phyloP scores from a whole-genome alignment of 2,329 filamentous ascomycete species.

The Shiraia bambusicola region DNA sequence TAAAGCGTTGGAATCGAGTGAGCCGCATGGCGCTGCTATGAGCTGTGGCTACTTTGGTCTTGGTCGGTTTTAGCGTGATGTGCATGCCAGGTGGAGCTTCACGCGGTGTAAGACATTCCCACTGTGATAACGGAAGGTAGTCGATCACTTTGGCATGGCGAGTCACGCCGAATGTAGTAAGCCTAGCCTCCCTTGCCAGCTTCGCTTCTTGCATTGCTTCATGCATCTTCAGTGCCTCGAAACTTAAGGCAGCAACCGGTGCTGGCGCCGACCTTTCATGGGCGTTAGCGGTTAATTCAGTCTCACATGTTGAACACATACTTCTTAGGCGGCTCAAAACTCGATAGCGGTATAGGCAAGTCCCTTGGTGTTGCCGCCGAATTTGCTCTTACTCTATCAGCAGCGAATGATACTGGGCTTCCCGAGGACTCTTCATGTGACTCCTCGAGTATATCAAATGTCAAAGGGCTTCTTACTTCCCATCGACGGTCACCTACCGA shows the following conservation, averaged over 20 bases:
- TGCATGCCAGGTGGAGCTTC: constrained; percentile 19
- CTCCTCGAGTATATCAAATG: constrained; percentile 23
- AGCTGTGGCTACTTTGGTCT: constrained; percentile 17
- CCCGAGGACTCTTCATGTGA: constrained; percentile 25
- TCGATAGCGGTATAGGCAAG: constrained; percentile 2
- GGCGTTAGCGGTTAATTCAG: too few species aligned
- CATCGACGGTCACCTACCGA: constrained; percentile 31
- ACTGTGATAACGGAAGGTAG: constrained; percentile 36
- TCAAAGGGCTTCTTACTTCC: constrained; percentile 24
- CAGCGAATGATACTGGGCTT: constrained; percentile 29
- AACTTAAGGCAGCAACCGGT: constrained; percentile 11
- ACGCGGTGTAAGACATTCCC: constrained; percentile 35
- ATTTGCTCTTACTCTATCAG: constrained; percentile 24
- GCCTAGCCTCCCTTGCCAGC: constrained; percentile 5
- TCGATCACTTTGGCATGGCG: constrained; percentile 16
- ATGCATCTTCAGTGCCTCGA: constrained; percentile 26
- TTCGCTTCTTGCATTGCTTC: constrained; percentile 9
- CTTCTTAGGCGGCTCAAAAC: constrained; percentile 1
- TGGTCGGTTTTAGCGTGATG: constrained; percentile 14
- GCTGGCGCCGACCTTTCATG: not conserved
- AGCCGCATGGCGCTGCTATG: constrained; percentile 29
- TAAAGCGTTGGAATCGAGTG: constrained; percentile 54
- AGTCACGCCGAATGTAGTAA: constrained; percentile 11
- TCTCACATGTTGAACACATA: not conserved
- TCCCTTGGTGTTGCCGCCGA: constrained; percentile 13